Evolutionary conservation across 73 alveolate species (phyloP), one percentile per base, ranked within the genome.

Genomic region (Tetrahymena borealis): DNA sequence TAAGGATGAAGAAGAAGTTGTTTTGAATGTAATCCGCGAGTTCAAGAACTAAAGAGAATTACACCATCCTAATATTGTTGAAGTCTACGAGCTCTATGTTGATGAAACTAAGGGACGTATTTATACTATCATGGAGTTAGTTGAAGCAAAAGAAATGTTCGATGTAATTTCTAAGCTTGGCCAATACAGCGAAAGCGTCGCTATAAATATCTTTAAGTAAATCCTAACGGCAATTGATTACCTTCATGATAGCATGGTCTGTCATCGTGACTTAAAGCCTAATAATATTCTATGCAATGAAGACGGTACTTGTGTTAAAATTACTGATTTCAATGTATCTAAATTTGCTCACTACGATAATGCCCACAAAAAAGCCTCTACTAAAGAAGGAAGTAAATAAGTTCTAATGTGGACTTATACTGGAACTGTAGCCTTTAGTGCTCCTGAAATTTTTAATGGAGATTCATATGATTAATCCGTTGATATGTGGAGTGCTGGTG

Each of bases 401-500:
- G 90, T 92, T 39, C 85, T 78, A 92, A 92, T 92, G 95, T 92
- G 95, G 93, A 92, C 94, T 7, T 92, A 92, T 33, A 92, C 95
- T 35, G 95, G 95, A n/a, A 92, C 95, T 4, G 95, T 92, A 11
- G 85, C 95, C 36, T 92, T 60, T 78, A 78, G 92, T 7, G 95
- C 95, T 78, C 93, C 95, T 37, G 95, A 92, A 78, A 92, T 92
- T 1, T 92, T 92, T 36, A 78, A 91, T 78, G 95, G 95, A 38
- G 93, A 92, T 40, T 91, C 93, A 3, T 93, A 93, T 90, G 91
- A 93, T 90, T 79, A 93, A 79, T 39, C 37, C 10, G 85, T 60
- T 60, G 95, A 93, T 85, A 93, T 93, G 95, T 93, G 95, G 95
- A 93, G 95, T 93, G 95, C 95, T 33, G 95, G 95, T 15, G 90